A percentile compares a stretch with the other conserved stretches of the same genome.
These are phyloP conservation scores for Didymella glomerata DNA, from an alignment of 2,329 filamentous ascomycete genomes.

Conservation along the genomic window DNA sequence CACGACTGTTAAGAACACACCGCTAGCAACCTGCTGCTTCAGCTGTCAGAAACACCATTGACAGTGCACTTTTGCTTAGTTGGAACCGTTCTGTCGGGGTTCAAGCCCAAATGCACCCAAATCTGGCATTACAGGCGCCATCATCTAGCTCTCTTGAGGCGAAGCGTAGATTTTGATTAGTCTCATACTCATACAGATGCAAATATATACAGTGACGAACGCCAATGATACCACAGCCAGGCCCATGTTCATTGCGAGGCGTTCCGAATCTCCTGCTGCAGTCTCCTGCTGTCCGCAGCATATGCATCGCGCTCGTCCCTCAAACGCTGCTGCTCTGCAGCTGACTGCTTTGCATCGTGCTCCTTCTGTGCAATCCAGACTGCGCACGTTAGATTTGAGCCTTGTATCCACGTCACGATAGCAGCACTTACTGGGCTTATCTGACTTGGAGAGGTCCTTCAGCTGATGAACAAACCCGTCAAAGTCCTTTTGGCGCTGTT, in stretches of 20 bases:
- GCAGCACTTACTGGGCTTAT: conserved; percentile 79
- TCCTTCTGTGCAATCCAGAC: conserved; percentile 50
- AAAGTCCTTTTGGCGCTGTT: conserved; percentile 82
- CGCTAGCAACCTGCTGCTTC: background rate
- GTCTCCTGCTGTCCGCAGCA: conserved; percentile 43
- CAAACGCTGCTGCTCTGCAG: conserved; percentile 35
- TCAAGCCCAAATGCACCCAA: background rate
- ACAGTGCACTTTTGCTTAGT: background rate
- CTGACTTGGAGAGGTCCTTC: conserved; percentile 88
- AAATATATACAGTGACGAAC: conserved; percentile 25
- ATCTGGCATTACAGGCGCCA: background rate
- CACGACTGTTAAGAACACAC: too few relatives aligned
- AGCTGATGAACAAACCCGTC: conserved; percentile 84
- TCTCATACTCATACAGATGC: conserved; percentile 26
- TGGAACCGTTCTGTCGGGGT: background rate
- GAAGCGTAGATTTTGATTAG: conserved; percentile 27
- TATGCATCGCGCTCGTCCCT: conserved; percentile 45
- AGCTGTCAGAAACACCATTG: background rate
- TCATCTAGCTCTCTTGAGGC: background rate
- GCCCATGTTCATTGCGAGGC: conserved; percentile 35
- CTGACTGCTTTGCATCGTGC: conserved; percentile 42
- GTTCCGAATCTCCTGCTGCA: conserved; percentile 47
- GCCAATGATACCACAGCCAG: conserved; percentile 4
- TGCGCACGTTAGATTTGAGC: conserved; percentile 27
- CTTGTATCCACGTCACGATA: background rate